Conservation (phyloP, 73 alveolate genomes). For the Paramecium primaurelia region DNA sequence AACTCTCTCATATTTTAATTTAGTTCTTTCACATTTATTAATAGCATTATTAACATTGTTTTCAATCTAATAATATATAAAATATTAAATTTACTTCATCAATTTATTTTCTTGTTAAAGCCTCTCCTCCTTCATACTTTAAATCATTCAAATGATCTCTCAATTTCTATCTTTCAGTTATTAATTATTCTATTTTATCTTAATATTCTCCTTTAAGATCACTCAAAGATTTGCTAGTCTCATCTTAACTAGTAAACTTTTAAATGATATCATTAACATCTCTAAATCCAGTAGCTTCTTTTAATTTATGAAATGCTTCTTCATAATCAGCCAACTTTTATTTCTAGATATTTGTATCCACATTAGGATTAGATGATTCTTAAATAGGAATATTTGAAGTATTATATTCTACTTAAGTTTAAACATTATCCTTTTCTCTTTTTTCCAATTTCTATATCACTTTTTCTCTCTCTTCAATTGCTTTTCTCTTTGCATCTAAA, state of each 20-base stretch:
- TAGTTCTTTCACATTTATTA: slow-evolving; percentile 72
- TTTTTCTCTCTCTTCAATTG: slow-evolving; percentile 77
- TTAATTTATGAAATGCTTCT: slow-evolving; percentile 75
- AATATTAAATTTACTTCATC: slow-evolving; percentile 73
- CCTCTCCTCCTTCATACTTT: slow-evolving; percentile 88
- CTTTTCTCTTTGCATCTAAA: slow-evolving; percentile 83
- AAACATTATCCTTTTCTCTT: slow-evolving; percentile 60
- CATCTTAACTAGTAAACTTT: slow-evolving; percentile 95
- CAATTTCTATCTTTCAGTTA: slow-evolving; percentile 77
- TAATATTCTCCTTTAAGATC: slow-evolving; percentile 85
- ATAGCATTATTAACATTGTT: slow-evolving; percentile 71
- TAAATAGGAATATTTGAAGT: slow-evolving; percentile 28
- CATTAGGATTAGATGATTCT: slow-evolving; percentile 55
- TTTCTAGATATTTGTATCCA: slow-evolving; percentile 45
- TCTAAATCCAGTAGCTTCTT: slow-evolving; percentile 96
- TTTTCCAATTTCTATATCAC: slow-evolving; percentile 78
- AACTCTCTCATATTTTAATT: slow-evolving; percentile 80
- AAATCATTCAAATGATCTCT: slow-evolving; percentile 78
- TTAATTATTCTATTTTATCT: slow-evolving; percentile 72
- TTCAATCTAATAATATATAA: slow-evolving; percentile 60
- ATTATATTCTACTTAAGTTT: slow-evolving; percentile 51
- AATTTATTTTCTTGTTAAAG: slow-evolving; percentile 85
- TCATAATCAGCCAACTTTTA: slow-evolving; percentile 68
- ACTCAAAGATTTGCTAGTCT: slow-evolving; percentile 79
- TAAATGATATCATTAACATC: slow-evolving; percentile 98